Conservation (phyloP, 2,329 filamentous ascomycete species). For the Trichoderma oligosporum region DNA sequence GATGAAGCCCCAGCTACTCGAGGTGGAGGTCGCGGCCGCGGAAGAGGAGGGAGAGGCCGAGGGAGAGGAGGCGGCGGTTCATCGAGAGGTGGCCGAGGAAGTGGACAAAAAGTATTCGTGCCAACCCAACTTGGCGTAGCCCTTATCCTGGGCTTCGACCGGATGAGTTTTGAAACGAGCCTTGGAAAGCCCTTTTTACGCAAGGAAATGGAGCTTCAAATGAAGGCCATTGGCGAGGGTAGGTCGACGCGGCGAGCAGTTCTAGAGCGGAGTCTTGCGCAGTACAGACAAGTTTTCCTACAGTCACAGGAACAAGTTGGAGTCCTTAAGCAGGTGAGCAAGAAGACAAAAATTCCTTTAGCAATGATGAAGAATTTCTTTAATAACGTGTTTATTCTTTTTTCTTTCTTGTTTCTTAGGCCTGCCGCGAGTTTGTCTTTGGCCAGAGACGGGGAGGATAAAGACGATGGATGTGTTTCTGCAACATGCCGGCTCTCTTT, state of each 20-base stretch:
- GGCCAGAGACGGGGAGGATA: slow-evolving; percentile 13
- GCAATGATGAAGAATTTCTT: background rate
- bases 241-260: slow-evolving; percentile 70
- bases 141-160: slow-evolving; percentile 89
- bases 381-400: slow-evolving; percentile 3
- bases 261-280: slow-evolving; percentile 75
- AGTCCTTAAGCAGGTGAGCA: slow-evolving; percentile 58
- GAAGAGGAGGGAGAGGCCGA: slow-evolving; percentile 46
- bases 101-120: slow-evolving; percentile 76
- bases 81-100: slow-evolving; percentile 41
- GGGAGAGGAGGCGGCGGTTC: slow-evolving; percentile 37
- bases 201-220: slow-evolving; percentile 96
- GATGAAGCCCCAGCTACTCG: slow-evolving; percentile 38
- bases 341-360: no score
- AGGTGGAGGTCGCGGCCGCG: slow-evolving; percentile 48
- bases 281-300: slow-evolving; percentile 82
- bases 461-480: background rate
- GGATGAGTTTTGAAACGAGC: slow-evolving; percentile 87
- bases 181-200: slow-evolving; percentile 92
- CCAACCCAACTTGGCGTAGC: slow-evolving; percentile 89
- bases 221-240: slow-evolving; percentile 95
- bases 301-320: slow-evolving; percentile 75
- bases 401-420: slow-evolving; percentile 28
- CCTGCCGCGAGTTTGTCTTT: slow-evolving; percentile 41
- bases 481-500: no score